phyloP scores from a whole-genome alignment of 345 rosid genomes.

The Salix arbutifolia region DNA sequence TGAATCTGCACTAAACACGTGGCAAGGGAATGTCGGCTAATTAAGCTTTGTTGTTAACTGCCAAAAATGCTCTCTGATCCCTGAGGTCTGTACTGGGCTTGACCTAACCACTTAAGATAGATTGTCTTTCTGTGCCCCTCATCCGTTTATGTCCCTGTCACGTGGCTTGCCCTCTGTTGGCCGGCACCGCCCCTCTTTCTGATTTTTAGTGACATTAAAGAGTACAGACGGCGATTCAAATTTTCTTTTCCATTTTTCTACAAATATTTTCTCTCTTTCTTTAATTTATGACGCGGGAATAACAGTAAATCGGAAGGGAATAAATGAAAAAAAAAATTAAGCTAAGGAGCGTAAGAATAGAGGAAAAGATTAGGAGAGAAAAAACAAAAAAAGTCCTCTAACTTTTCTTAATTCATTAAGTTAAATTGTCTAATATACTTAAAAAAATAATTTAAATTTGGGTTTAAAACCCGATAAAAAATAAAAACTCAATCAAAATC shows the following conservation, averaged over 20 bases:
- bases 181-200: constrained; percentile 37
- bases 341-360: no score
- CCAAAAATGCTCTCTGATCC: not conserved
- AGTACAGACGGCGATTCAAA: not conserved
- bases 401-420: no score
- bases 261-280: not conserved
- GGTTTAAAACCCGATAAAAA: no score
- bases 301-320: not conserved
- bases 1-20: constrained; percentile 6
- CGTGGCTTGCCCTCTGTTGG: constrained; percentile 30
- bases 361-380: not conserved
- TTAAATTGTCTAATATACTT: no score
- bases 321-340: no score
- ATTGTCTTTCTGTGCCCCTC: not conserved
- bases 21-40: constrained; percentile 16
- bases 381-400: not conserved
- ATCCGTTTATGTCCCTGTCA: constrained; percentile 28
- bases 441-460: no score
- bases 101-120: not conserved
- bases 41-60: not conserved
- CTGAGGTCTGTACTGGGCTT: not conserved
- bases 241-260: no score
- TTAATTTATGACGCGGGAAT: not conserved
- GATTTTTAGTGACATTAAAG: not conserved
- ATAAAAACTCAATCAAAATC: no score